A percentile compares a stretch with the other conserved stretches of the same genome.
These are phyloP conservation scores for Aspergillus ruber DNA, from an alignment of 2,329 filamentous ascomycete genomes.

Conservation along the genomic window DNA sequence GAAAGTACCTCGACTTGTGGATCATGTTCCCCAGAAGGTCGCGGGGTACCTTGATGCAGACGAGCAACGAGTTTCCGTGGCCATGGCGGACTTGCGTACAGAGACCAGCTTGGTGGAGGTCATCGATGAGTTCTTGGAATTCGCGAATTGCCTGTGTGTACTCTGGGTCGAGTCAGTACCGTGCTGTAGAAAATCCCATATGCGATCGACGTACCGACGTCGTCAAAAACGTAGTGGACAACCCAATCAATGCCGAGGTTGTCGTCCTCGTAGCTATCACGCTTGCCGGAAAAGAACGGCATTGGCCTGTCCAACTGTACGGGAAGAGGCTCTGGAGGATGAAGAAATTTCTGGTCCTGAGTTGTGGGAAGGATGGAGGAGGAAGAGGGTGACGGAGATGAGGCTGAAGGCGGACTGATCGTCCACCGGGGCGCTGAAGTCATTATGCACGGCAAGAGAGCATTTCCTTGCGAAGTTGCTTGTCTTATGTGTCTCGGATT, in stretches of 20 bases:
- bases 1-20: constrained; percentile 65
- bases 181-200: not conserved
- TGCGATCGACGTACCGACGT: constrained; percentile 48
- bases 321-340: not conserved
- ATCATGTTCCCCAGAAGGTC: constrained; percentile 71
- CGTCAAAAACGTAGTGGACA: constrained; percentile 67
- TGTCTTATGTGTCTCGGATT: too few species aligned
- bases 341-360: not conserved
- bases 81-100: constrained; percentile 81
- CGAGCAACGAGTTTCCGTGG: constrained; percentile 64
- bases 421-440: too few species aligned
- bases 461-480: too few species aligned
- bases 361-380: not conserved
- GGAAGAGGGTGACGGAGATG: not conserved
- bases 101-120: constrained; percentile 71
- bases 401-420: not conserved
- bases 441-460: too few species aligned
- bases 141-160: constrained; percentile 62
- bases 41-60: constrained; percentile 77
- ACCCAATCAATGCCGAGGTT: constrained; percentile 82
- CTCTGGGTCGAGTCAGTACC: constrained; percentile 42
- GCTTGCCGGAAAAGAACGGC: constrained; percentile 19
- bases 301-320: constrained; percentile 7
- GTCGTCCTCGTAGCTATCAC: constrained; percentile 29
- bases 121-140: constrained; percentile 71